Evolutionary conservation across 805 yeast genomes (phyloP).

Genomic region (Ogataea degrootiae): DNA sequence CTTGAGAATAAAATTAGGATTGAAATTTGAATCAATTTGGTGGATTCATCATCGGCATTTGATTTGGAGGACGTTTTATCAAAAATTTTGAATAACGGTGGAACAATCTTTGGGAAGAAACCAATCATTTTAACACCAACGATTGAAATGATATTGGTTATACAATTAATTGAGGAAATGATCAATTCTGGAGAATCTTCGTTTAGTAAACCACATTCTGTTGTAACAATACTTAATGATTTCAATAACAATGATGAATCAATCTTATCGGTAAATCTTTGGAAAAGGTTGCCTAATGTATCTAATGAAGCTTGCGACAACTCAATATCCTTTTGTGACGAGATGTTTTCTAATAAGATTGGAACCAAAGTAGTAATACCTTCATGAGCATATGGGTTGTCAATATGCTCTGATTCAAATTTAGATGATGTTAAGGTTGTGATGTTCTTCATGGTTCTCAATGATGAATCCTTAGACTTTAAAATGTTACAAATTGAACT

Average conservation of each 20-base stretch:
- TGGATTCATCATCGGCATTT: slow-evolving; percentile 20
- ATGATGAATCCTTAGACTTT: slow-evolving; percentile 32
- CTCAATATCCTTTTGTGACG: slow-evolving; percentile 36
- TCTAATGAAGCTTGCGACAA: slow-evolving; percentile 69
- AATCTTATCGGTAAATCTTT: slow-evolving; percentile 53
- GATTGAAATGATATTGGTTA: slow-evolving; percentile 63
- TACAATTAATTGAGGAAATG: slow-evolving; percentile 68
- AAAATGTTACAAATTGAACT: slow-evolving; percentile 48
- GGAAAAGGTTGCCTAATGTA: slow-evolving; percentile 56
- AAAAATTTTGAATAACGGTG: slow-evolving; percentile 64
- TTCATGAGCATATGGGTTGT: slow-evolving; percentile 41
- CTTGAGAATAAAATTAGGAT: slow-evolving; percentile 68
- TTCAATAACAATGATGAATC: slow-evolving; percentile 44
- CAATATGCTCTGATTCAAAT: slow-evolving; percentile 61
- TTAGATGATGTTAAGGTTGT: slow-evolving; percentile 60
- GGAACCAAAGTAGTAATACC: slow-evolving; percentile 52
- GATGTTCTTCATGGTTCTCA: slow-evolving; percentile 55
- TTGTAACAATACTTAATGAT: slow-evolving; percentile 45
- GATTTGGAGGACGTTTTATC: slow-evolving; percentile 29
- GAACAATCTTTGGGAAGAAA: slow-evolving; percentile 77
- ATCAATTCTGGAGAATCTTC: slow-evolving; percentile 49
- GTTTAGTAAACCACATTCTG: slow-evolving; percentile 49
- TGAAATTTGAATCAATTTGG: slow-evolving; percentile 58
- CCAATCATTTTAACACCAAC: slow-evolving; percentile 87
- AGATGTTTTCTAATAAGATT: slow-evolving; percentile 39